Evolutionary conservation across 805 yeast species (phyloP), one percentile per base, ranked within the genome.

Genomic region (Metschnikowia anglica): DNA sequence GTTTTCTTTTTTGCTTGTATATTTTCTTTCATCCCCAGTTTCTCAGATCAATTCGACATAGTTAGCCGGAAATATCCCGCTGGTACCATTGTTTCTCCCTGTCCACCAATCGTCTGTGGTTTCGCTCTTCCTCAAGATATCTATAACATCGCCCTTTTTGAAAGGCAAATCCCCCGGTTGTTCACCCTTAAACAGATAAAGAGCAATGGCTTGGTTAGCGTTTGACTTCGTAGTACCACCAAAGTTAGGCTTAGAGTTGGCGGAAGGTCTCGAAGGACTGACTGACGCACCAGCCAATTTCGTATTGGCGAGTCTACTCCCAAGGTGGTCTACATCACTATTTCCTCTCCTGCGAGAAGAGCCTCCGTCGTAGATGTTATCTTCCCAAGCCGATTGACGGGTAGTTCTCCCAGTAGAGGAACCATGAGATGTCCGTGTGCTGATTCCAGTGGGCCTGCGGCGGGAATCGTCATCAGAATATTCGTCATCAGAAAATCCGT

Each of bases 101-200:
- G 97, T 88, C 99, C 99, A 93, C 99, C 99, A 93, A 62, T 93
- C 98, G 62, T 93, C 96, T 37, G 81, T 79, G 11, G 96, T 84
- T 7, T 85, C 90, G 8, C 93, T 81, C 64, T 86, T 88, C 63
- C 89, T 88, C 43, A 87, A 69, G 52, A 93, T 85, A 32, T 88
- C 83, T 53, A 93, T 87, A 12, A 87, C 85, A 63, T 93, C 99
- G 42, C 99, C 99, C 71, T 93, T 93, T 53, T 80, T 83, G 74
- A 93, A 93, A 4, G 95, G 79, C 57, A 93, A 73, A 63, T 93
- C 99, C 5, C 97, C 97, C n/a, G 75, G 61, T 66, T 91, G 95
- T 63, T 90, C 96, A 20, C 97, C 98, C 39, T 82, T 85, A 63
- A 93, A 91, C 2, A 89, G 75, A 66, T 77, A 91, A 51, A 89